Evolutionary conservation across 192 early-diverging fungal genomes (phyloP).

Genomic region (Dispira parvispora): DNA sequence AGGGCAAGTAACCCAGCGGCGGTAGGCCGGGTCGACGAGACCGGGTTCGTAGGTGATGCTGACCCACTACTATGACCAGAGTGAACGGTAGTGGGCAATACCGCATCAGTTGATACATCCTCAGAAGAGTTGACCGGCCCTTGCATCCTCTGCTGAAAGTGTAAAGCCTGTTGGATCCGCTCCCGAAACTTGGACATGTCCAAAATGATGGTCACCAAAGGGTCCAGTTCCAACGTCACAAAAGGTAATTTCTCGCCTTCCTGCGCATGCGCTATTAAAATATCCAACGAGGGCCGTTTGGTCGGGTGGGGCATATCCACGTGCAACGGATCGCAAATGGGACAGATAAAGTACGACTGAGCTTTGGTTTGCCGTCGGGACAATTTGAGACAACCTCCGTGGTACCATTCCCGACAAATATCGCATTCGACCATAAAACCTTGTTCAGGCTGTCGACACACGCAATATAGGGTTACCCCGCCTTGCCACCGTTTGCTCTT

Average conservation of each 20-base stretch:
- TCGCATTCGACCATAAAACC: conserved; percentile 56
- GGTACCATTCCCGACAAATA: conserved; percentile 47
- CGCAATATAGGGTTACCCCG: conserved; percentile 26
- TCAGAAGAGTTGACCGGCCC: background rate
- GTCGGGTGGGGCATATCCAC: conserved; percentile 17
- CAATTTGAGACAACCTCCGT: conserved; percentile 36
- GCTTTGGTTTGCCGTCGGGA: conserved; percentile 24
- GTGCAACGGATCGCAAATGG: conserved; percentile 26
- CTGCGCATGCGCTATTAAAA: conserved; percentile 20
- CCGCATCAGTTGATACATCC: background rate
- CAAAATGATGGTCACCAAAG: conserved; percentile 27
- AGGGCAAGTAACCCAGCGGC: conserved; percentile 1
- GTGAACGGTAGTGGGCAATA: too few relatives aligned
- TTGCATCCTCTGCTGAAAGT: background rate
- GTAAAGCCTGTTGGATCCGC: conserved; percentile 6
- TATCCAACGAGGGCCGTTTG: conserved; percentile 20
- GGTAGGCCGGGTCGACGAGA: conserved; percentile 1
- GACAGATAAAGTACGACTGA: conserved; percentile 33
- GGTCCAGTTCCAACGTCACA: conserved; percentile 26
- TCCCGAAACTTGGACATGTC: conserved; percentile 15
- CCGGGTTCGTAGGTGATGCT: background rate
- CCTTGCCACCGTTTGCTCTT: background rate
- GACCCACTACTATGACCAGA: too few relatives aligned
- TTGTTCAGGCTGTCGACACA: conserved; percentile 39
- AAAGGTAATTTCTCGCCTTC: conserved; percentile 25